A percentile compares a stretch with the other conserved stretches of the same genome.
phyloP scores from a whole-genome alignment of 306 rosid genomes.

The Castanopsis chinensis region DNA sequence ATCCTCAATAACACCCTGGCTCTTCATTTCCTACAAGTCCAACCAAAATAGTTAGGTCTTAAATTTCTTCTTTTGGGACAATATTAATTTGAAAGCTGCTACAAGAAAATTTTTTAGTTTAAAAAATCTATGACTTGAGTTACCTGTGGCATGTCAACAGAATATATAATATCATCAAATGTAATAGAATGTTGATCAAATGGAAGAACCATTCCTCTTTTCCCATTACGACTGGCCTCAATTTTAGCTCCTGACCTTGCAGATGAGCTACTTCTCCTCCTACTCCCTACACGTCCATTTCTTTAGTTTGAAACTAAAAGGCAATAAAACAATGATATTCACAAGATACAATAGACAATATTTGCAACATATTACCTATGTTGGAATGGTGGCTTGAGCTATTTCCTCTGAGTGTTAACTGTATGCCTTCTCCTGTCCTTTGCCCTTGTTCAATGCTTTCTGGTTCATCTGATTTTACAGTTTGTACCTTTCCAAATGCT shows the following conservation, averaged over 20 bases:
- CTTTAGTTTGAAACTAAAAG: not conserved
- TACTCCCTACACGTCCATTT: conserved; percentile 13
- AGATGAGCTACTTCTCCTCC: not conserved
- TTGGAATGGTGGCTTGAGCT: not conserved
- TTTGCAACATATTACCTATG: conserved; percentile 1
- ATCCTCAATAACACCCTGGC: conserved; percentile 58
- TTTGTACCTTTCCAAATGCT: conserved; percentile 25
- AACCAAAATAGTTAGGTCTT: not conserved
- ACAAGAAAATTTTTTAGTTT: not conserved
- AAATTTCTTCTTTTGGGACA: not conserved
- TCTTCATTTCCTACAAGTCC: conserved; percentile 63
- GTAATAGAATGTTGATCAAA: conserved; percentile 44
- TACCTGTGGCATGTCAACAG: conserved; percentile 56
- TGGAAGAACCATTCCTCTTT: conserved; percentile 56
- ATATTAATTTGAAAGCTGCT: conserved; percentile 11
- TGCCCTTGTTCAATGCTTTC: not conserved
- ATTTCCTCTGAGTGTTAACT: not conserved
- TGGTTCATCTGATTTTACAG: conserved; percentile 14
- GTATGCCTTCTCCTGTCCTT: not conserved
- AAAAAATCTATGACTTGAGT: not conserved
- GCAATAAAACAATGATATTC: not conserved
- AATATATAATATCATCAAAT: conserved; percentile 44
- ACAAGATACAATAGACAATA: not conserved
- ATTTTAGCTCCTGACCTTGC: not conserved
- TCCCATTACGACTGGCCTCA: not conserved